Percentiles rank a stretch among this genome's conserved stretches.
phyloP scores from a whole-genome alignment of 192 early-diverging fungal genomes.

The Coemansia sp. region DNA sequence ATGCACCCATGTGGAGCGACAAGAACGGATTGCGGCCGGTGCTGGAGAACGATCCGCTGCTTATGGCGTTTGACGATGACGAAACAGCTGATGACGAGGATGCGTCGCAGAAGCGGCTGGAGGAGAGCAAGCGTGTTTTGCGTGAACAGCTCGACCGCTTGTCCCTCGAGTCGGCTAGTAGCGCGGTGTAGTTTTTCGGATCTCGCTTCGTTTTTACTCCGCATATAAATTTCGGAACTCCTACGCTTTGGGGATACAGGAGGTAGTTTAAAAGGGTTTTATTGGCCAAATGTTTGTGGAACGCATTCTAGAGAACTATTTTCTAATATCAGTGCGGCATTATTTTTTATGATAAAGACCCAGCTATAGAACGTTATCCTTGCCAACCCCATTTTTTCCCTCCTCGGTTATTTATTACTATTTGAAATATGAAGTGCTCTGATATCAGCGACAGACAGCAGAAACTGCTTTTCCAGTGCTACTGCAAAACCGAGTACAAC shows the following conservation, averaged over 20 bases:
- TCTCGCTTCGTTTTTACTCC: too few species aligned
- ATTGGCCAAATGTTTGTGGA: too few species aligned
- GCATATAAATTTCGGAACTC: too few species aligned
- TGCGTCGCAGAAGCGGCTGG: conserved; percentile 23
- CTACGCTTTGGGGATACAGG: too few species aligned
- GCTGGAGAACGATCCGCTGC: conserved; percentile 83
- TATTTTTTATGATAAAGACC: not conserved
- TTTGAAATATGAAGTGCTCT: conserved; percentile 27
- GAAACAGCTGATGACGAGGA: conserved; percentile 35
- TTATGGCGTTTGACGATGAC: conserved; percentile 70
- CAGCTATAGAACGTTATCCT: not conserved
- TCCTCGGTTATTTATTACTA: too few species aligned
- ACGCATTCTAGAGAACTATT: too few species aligned
- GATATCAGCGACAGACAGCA: conserved; percentile 47
- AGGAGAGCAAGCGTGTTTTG: conserved; percentile 37
- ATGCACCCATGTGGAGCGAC: conserved; percentile 69
- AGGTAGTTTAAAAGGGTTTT: too few species aligned
- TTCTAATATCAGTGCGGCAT: not conserved
- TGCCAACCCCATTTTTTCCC: too few species aligned
- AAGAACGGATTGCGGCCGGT: conserved; percentile 73
- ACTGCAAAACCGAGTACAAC: conserved; percentile 49
- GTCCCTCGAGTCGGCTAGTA: conserved; percentile 13
- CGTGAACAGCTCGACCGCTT: conserved; percentile 30
- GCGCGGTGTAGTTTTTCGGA: not conserved
- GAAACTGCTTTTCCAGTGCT: conserved; percentile 43